These are phyloP conservation scores for Cyclanthera cordifolia DNA, from an alignment of 306 rosid genomes.

Conservation along the genomic window DNA sequence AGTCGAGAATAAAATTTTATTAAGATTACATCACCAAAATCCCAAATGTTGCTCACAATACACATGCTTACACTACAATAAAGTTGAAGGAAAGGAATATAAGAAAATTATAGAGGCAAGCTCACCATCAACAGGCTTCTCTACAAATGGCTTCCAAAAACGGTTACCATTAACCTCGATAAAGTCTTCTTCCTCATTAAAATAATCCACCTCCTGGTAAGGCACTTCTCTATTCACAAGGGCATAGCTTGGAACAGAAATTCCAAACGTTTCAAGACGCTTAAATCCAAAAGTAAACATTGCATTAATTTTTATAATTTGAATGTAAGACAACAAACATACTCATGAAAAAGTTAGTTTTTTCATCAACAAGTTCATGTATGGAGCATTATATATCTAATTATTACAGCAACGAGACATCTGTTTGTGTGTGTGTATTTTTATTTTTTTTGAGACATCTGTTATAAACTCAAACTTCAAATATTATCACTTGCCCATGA, in stretches of 20 bases:
- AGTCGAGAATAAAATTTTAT: not conserved
- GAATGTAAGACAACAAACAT: conserved; percentile 2
- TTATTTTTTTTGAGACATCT: not conserved
- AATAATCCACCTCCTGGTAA: conserved; percentile 63
- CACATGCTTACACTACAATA: not conserved
- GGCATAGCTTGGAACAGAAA: conserved; percentile 91
- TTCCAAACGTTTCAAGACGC: conserved; percentile 73
- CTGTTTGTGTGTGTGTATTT: no score
- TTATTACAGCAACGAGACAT: not conserved
- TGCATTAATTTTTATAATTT: conserved; percentile 18
- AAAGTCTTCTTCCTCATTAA: conserved; percentile 90
- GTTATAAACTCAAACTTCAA: not conserved
- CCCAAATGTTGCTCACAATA: not conserved
- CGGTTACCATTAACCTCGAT: conserved; percentile 82
- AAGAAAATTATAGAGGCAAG: conserved; percentile 16
- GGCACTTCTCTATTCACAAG: conserved; percentile 81
- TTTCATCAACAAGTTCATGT: not conserved
- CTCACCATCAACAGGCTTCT: conserved; percentile 96
- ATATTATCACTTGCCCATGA: not conserved
- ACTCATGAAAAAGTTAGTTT: not conserved
- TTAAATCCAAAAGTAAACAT: conserved; percentile 27
- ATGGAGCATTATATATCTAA: not conserved
- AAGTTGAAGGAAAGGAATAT: conserved; percentile 10
- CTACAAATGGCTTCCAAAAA: conserved; percentile 95
- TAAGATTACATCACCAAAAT: not conserved